phyloP scores from a whole-genome alignment of 2,329 filamentous ascomycete genomes.

The Fusarium sulawesiense region DNA sequence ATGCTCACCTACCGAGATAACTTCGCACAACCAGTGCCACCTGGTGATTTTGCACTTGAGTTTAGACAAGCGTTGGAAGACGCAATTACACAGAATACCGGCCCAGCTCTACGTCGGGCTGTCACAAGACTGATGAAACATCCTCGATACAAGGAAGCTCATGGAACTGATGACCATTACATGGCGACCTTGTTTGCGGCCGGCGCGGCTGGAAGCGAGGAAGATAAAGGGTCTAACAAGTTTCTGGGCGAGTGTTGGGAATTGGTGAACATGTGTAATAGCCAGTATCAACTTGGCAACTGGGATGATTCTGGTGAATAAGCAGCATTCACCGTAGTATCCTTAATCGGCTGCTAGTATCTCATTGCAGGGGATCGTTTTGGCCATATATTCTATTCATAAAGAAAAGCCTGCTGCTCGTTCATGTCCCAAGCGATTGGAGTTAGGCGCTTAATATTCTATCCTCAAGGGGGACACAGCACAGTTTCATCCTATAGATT shows the following conservation, averaged over 20 bases:
- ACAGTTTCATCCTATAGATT: too few species aligned
- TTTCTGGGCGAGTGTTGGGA: constrained; percentile 71
- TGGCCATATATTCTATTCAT: too few species aligned
- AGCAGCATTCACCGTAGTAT: too few species aligned
- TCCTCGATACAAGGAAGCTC: constrained; percentile 71
- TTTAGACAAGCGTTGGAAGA: constrained; percentile 74
- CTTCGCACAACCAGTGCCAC: constrained; percentile 23
- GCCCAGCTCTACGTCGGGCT: constrained; percentile 64
- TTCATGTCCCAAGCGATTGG: too few species aligned
- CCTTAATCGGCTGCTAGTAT: too few species aligned
- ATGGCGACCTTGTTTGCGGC: constrained; percentile 73
- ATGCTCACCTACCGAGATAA: constrained; percentile 60
- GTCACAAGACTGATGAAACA: constrained; percentile 75
- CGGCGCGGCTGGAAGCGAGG: constrained; percentile 62
- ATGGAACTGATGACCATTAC: constrained; percentile 77
- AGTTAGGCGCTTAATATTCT: too few species aligned
- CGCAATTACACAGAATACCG: constrained; percentile 54
- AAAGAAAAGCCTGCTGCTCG: too few species aligned
- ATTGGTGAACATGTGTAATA: constrained; percentile 72
- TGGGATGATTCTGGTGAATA: constrained; percentile 5
- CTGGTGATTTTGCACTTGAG: constrained; percentile 65
- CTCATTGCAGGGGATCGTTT: too few species aligned
- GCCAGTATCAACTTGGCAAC: constrained; percentile 66
- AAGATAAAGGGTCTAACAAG: constrained; percentile 57
- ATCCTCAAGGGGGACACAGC: too few species aligned